These are phyloP conservation scores for Gelatoporia subvermispora DNA, from an alignment of 768 basidiomycete species.

Conservation along the genomic window DNA sequence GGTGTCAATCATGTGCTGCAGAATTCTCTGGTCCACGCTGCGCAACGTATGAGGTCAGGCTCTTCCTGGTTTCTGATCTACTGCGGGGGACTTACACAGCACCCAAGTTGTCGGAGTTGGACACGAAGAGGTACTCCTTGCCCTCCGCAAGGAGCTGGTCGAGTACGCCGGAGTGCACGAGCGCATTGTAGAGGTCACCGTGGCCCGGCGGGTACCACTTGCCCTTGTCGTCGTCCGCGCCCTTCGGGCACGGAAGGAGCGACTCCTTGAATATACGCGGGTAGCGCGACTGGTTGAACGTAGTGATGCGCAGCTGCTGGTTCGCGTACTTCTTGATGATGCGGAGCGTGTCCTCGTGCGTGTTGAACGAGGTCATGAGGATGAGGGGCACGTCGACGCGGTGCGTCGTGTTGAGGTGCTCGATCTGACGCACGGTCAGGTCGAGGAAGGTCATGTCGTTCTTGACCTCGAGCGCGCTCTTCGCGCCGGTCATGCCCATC, in stretches of 20 bases:
- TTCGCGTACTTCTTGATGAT: slow-evolving; percentile 97
- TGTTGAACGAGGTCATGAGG: slow-evolving; percentile 99
- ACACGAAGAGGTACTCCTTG: slow-evolving; percentile 96
- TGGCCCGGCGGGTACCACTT: slow-evolving; percentile 97
- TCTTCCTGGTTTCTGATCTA: not conserved
- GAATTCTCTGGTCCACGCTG: slow-evolving; percentile 45
- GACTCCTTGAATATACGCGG: slow-evolving; percentile 90
- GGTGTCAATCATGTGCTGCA: slow-evolving; percentile 81
- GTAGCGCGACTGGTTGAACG: slow-evolving; percentile 92
- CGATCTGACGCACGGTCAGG: slow-evolving; percentile 89
- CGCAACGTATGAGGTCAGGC: not conserved
- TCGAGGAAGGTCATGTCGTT: slow-evolving; percentile 98
- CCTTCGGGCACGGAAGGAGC: slow-evolving; percentile 77
- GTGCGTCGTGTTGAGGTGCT: slow-evolving; percentile 85
- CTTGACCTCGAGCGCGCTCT: slow-evolving; percentile 92
- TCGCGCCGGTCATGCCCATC: slow-evolving; percentile 86
- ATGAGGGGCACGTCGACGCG: slow-evolving; percentile 93
- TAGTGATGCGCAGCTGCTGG: slow-evolving; percentile 89
- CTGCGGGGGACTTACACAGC: slow-evolving; percentile 58
- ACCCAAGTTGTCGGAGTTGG: slow-evolving; percentile 95
- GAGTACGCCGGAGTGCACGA: slow-evolving; percentile 85
- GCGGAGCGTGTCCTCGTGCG: slow-evolving; percentile 91
- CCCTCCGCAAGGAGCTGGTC: slow-evolving; percentile 86
- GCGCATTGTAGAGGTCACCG: slow-evolving; percentile 92
- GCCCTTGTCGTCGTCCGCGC: slow-evolving; percentile 78